Conservation (phyloP, 305 asterid species). For the Salvia sclarea region DNA sequence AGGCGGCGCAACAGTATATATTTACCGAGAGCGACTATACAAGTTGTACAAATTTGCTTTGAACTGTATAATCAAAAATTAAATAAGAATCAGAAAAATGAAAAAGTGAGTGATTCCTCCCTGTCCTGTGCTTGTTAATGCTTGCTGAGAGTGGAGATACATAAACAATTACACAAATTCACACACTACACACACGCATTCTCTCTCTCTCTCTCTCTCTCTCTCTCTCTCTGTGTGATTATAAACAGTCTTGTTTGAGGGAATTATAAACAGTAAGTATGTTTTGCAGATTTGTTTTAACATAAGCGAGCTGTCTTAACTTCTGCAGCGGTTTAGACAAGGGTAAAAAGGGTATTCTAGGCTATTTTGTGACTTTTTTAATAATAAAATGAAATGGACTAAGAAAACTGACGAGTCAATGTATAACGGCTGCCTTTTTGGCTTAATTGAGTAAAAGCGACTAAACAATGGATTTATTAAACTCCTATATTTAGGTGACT, state of each 20-base stretch:
- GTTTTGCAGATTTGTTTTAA: constrained; percentile 19
- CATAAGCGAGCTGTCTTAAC: constrained; percentile 11
- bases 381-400: too few species aligned
- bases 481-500: not conserved
- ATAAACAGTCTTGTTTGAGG: too few species aligned
- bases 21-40: not conserved
- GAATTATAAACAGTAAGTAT: constrained; percentile 3
- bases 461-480: not conserved
- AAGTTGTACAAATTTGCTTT: constrained; percentile 14
- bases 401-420: not conserved
- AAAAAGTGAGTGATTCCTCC: constrained; percentile 10
- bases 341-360: not conserved
- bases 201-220: not conserved
- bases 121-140: constrained; percentile 2
- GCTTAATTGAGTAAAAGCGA: not conserved
- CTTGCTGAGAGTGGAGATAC: constrained; percentile 11
- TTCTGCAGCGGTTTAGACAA: not conserved
- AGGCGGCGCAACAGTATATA: not conserved
- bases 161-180: constrained; percentile 13
- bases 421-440: not conserved
- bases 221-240: too few species aligned
- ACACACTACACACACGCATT: not conserved
- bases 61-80: constrained; percentile 15
- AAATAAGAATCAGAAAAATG: constrained; percentile 12
- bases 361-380: not conserved